A percentile compares a stretch with the other conserved stretches of the same genome.
Evolutionary conservation across 108 stramenopile species (phyloP).

Genomic region (Nitzschia inconspicua): DNA sequence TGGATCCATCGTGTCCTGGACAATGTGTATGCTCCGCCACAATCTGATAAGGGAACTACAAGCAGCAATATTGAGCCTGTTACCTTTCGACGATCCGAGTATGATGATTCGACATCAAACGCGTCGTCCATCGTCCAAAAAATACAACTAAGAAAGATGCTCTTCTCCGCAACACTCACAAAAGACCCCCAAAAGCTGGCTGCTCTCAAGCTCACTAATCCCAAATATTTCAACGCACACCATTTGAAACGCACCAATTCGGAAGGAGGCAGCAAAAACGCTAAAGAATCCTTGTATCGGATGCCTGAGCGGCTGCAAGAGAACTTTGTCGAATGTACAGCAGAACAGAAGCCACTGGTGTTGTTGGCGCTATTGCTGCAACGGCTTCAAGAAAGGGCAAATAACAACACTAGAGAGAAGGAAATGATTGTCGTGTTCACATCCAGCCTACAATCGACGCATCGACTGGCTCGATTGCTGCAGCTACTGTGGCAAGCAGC

Average conservation of each 20-base stretch:
- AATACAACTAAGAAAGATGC: conserved; percentile 62
- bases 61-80: conserved; percentile 4
- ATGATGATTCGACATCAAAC: background rate
- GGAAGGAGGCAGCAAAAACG: background rate
- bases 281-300: conserved; percentile 25
- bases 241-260: conserved; percentile 26
- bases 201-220: conserved; percentile 77
- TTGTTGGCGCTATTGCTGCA: conserved; percentile 81
- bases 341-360: conserved; percentile 78
- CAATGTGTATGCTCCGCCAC: conserved; percentile 30
- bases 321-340: conserved; percentile 61
- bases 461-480: conserved; percentile 85
- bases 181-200: conserved; percentile 95
- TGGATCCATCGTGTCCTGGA: conserved; percentile 85
- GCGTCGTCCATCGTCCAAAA: conserved; percentile 17
- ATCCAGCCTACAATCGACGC: conserved; percentile 93
- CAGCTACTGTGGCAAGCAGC: conserved; percentile 71
- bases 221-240: conserved; percentile 84
- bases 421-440: conserved; percentile 84
- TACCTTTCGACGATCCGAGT: conserved; percentile 5
- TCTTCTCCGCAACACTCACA: conserved; percentile 93
- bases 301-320: conserved; percentile 50
- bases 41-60: background rate
- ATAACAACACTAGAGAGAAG: background rate
- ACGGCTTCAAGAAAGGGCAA: conserved; percentile 23